Evolutionary conservation across 768 basidiomycete species (phyloP).

Genomic region (Xerocomus potaroensis): DNA sequence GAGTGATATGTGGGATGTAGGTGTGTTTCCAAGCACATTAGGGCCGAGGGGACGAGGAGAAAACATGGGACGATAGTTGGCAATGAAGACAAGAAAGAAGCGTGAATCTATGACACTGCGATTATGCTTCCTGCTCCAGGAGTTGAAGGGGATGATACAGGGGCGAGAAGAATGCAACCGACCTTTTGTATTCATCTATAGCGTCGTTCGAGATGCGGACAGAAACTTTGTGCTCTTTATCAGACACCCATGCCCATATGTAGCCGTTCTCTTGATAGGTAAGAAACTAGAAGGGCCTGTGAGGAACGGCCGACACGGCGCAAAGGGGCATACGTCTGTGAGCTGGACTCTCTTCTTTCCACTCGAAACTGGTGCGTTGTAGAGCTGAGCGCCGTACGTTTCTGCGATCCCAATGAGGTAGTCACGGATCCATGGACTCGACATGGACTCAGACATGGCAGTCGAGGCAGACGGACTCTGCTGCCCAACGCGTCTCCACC

Average conservation of each 20-base stretch:
- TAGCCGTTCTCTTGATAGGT: constrained; percentile 43
- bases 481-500: background rate
- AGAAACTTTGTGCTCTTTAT: constrained; percentile 47
- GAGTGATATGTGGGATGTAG: constrained; percentile 43
- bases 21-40: constrained; percentile 37
- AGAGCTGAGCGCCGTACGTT: constrained; percentile 44
- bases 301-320: background rate
- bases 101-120: constrained; percentile 43
- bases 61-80: constrained; percentile 47
- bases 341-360: constrained; percentile 57
- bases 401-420: constrained; percentile 51
- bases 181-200: constrained; percentile 40
- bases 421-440: constrained; percentile 51
- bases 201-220: constrained; percentile 55
- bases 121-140: constrained; percentile 18
- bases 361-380: constrained; percentile 13
- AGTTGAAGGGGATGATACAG: constrained; percentile 1
- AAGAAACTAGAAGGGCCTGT: constrained; percentile 45
- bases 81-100: constrained; percentile 45
- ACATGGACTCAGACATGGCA: constrained; percentile 37
- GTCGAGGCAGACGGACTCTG: too few species aligned
- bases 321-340: constrained; percentile 40
- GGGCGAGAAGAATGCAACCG: constrained; percentile 16
- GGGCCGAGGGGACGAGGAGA: constrained; percentile 45
- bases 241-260: constrained; percentile 65